Evolutionary conservation across 2,329 filamentous ascomycete species (phyloP), one percentile per base, ranked within the genome.

Genomic region (Aspergillus bombycis): DNA sequence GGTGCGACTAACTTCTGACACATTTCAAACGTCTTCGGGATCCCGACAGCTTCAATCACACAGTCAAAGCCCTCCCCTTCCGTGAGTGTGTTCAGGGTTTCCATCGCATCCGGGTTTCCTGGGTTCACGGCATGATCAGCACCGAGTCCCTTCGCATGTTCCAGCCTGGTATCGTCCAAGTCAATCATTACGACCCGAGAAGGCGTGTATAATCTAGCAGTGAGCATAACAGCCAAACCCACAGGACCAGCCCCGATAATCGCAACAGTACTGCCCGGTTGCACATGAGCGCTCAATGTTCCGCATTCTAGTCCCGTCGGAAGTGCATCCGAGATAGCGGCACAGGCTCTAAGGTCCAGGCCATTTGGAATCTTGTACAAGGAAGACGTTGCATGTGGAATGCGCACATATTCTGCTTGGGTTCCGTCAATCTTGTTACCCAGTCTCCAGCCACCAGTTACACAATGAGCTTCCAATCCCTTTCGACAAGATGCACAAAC

Each of bases 21-120:
- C 48, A 86, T 73, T 19, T 83, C 77, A 68, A 88, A 86, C 0
- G 83, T 86, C 0, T 77, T 78, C 0, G 84, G 83, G 10, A 85
- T 76, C 1, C 85, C 85, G 1, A 88, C 86, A 0, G 84, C 85
- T 71, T 88, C 86, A 57, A 87, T 85, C 1, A 88, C 85, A 0
- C 83, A 78, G 62, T 88, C 85, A 65, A 83, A 86, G 0, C 85
- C 85, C 58, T 81, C 77, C 1, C 80, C 82, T n/a, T 81, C 80
- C 0, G 84, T 86, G 58, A 85, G 65, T 0, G 72, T 72, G 67
- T 77, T 77, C 2, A 86, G 75, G 3, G 69, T 66, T 11, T 79
- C 74, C 5, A 78, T 73, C 0, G 78, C 74, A n/a, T 80, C 75
- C 0, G 70, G 68, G 6, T 75, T 63, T 3, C 67, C 68, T 21